Percentiles rank a stretch among this genome's conserved stretches.
Evolutionary conservation across 208 protist genomes (phyloP).

Genomic region (Histomonas meleagridis): DNA sequence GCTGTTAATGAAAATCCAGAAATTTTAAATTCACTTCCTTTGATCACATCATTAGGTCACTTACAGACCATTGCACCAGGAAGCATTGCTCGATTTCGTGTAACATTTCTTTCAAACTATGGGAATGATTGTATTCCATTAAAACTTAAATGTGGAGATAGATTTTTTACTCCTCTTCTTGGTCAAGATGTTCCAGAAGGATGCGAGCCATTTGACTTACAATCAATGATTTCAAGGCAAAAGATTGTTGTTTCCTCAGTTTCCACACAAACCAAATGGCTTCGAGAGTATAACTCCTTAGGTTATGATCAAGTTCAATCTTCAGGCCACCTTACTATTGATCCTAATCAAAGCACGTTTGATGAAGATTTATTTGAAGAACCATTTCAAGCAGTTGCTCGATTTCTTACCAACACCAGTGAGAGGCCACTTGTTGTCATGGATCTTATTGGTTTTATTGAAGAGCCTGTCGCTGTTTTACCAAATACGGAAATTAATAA

Average conservation of each 20-base stretch:
- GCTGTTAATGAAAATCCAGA: not conserved
- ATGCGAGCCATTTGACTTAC: no score
- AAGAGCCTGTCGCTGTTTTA: not conserved
- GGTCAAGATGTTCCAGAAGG: not conserved
- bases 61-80: not conserved
- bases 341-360: not conserved
- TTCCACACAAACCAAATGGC: not conserved
- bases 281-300: not conserved
- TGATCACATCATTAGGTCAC: not conserved
- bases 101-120: not conserved
- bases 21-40: not conserved
- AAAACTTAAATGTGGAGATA: not conserved
- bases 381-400: not conserved
- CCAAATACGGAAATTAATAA: not conserved
- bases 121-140: not conserved
- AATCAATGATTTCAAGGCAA: not conserved
- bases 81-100: not conserved
- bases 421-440: not conserved
- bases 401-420: not conserved
- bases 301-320: not conserved
- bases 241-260: not conserved
- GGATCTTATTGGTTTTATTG: not conserved
- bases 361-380: not conserved
- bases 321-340: not conserved
- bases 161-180: not conserved